Conservation (phyloP, 208 protist species). For the Naegleria fowleri region DNA sequence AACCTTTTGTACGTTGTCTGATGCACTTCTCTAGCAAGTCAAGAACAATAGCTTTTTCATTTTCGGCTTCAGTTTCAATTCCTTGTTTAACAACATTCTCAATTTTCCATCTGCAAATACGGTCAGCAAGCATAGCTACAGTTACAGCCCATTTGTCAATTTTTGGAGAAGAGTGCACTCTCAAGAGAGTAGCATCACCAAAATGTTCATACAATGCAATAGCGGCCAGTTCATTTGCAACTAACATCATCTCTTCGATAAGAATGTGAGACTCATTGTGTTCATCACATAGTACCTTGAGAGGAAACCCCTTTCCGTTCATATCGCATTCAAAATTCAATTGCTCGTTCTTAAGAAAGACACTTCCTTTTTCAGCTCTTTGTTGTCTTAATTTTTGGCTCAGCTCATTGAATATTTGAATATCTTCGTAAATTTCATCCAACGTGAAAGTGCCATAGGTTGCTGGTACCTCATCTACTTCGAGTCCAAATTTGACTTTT, state of each 20-base stretch:
- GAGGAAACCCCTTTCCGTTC: neutral
- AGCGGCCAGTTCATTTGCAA: slow-evolving; percentile 73
- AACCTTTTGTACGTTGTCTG: too few relatives aligned
- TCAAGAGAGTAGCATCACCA: slow-evolving; percentile 65
- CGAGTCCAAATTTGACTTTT: neutral
- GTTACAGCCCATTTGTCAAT: neutral
- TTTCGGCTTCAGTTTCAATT: neutral
- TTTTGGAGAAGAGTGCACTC: slow-evolving; percentile 63
- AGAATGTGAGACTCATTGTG: slow-evolving; percentile 59
- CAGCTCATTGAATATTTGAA: slow-evolving; percentile 19
- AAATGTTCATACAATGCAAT: slow-evolving; percentile 50
- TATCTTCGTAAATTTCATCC: neutral
- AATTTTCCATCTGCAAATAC: neutral
- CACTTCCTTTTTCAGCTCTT: neutral
- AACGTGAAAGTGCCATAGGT: neutral
- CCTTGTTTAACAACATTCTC: neutral
- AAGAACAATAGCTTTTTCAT: neutral
- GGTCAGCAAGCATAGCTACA: neutral
- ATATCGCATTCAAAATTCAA: neutral
- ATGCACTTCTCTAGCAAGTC: too few relatives aligned
- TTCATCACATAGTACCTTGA: neutral
- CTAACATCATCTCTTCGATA: slow-evolving; percentile 84
- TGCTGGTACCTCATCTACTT: neutral
- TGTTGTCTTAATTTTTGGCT: neutral
- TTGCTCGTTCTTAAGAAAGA: neutral